Base-by-base conservation (phyloP, 2,329 filamentous ascomycete species). In the Colletotrichum orchidophilum region DNA sequence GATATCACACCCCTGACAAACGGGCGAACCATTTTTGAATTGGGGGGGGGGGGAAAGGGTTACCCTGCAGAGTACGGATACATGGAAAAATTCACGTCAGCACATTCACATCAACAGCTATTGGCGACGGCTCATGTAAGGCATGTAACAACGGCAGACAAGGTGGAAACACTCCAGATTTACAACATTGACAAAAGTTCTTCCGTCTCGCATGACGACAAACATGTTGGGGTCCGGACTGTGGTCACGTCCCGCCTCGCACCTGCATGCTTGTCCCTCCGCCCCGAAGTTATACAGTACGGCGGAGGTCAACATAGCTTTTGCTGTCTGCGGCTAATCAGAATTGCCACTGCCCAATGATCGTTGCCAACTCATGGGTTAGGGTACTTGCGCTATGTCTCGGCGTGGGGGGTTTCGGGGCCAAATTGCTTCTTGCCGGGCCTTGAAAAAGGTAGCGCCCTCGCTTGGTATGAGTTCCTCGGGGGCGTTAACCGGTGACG, bases 341-440 rank as follows among this genome's bases (percentile, higher is more conserved):
- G 39, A 18, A 46, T n/a, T n/a, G 8, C 18, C 39, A 11, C 31
- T 50, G 21, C 26, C 62, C 54, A 66, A 70, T 66, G 18, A 55
- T 31, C n/a, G 9, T 13, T 33, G 7, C 52, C 21, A 6, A 13
- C 12, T 27, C 8, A 24, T 70, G 63, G 66, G 63, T 66, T 26
- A 61, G 66, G 66, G 66, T 55, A 60, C 33, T 46, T 46, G 39
- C 7, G 11, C n/a, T n/a, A 11, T n/a, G 53, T 49, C 21, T 50
- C 27, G 53, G 53, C 52, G 53, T 58, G 52, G 62, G 62, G 62
- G 53, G 35, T n/a, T n/a, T n/a, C n/a, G 21, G 15, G 39, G 39
- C 18, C 39, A 46, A 46, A 61, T 18, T 33, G 52, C n/a, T 50
- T 24, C 46, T 49, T 46, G 35, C 33, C 31, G 18, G 4, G 54